Base-by-base conservation (phyloP, 345 rosid species). In the Populus euphratica region DNA sequence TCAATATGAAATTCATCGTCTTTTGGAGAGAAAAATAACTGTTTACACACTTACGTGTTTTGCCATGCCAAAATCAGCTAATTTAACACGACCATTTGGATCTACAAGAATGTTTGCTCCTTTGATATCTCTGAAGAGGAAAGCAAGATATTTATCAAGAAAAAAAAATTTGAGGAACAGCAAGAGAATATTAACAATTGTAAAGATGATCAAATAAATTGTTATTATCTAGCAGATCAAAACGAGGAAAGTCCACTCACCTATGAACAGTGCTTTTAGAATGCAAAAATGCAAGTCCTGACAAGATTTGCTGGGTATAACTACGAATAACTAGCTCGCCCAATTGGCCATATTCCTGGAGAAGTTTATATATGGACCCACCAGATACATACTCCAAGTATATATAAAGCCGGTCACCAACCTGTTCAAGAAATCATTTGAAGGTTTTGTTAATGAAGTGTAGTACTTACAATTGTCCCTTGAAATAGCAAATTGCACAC, bases 31-130 rank as follows among this genome's bases (percentile, higher is more conserved):
- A 75, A 21, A 52, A 78, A 74, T 41, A 75, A 38, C 70, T 8
- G 36, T 31, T 70, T 43, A 43, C 96, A 76, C 87, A 86, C 91
- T 88, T 85, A 92, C 96, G 78, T 92, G 94, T 88, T 92, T 92
- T 78, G 96, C 96, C 96, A 92, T 92, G 82, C 96, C 96, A 80
- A 90, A 92, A 79, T 92, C 96, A 27, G 94, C 96, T 82, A 92
- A 83, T 78, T 92, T 92, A 41, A 92, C 91, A 13, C 92, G 91
- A 38, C 96, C 94, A 78, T 73, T 87, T 13, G 96, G 93, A 74
- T 91, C 96, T 61, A 89, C 93, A 61, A 91, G 87, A 82, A 91
- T 82, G 84, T 90, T 91, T 78, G 96, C 96, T 85, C 96, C 96
- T 86, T 91, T 91, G 33, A 91, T 90, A 81, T 90, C 96, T 79